Base-by-base conservation (phyloP, 2,329 filamentous ascomycete genomes). In the Trichoderma sp. region DNA sequence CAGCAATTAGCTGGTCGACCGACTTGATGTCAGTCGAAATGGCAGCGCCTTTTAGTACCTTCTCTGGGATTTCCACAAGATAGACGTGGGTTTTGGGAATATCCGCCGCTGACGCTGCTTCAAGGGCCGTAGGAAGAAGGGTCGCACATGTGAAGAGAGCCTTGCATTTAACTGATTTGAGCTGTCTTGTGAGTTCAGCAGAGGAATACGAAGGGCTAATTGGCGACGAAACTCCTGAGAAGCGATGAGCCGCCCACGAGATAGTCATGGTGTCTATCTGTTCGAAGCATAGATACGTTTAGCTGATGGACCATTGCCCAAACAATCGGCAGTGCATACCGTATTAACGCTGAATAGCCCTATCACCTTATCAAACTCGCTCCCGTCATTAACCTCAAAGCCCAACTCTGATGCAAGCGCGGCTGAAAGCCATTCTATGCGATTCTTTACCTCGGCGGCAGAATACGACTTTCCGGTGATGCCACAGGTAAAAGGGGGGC, bases 281-380 rank as follows among this genome's bases (percentile, higher is more conserved):
- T 91, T 80, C 25, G 22, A 32, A 17, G 25, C 4, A 12, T 35
- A 19, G 17, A 25, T 22, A 15, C 8, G 17, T 42, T 50, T 8
- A 58, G 29, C 19, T n/a, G 6, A 27, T n/a, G 9, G n/a, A 60
- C 2, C 5, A 32, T 15, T 19, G 13, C 2, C 12, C 17, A 53
- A 39, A 9, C 2, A 58, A 5, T 13, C 2, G 3, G 2, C 27
- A 17, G 4, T 12, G 9, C 75, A 69, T 70, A 82, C 77, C 39
- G 90, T 90, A 74, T 94, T 95, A 69, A 92, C 77, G 25, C 88
- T 89, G 78, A 91, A 94, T 42, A 93, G 82, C 4, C 84, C 89
- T 52, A 91, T 79, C 22, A 92, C 89, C 78, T 93, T 94, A 72
- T 94, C 90, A 87, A 89, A 93, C 74, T 92, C 90, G 0, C 86